Evolutionary conservation across 495 filamentous ascomycete genomes (phyloP), one percentile per base, ranked within the genome.

Genomic region (Penicillium argentinense): DNA sequence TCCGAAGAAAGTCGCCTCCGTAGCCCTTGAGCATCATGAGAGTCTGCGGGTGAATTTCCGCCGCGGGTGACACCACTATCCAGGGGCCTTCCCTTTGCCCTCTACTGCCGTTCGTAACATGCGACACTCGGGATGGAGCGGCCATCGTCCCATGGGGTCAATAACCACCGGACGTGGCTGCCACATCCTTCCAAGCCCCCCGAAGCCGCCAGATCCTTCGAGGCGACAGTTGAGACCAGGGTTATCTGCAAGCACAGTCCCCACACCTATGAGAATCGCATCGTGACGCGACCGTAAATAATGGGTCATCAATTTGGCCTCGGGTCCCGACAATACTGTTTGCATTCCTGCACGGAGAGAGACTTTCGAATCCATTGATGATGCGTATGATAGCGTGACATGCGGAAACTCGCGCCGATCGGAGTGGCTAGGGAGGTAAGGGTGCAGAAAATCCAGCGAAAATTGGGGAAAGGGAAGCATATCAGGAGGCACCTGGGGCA

Each of bases 261-360:
- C 85, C 6, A 87, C 85, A 8, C 91, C 91, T 17, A 97, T 73
- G 9, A 92, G 72, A 43, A 97, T 95, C 11, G 88, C 89, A 50
- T 88, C 82, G 66, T 97, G 91, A 9, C 76, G 77, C 5, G 82
- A 81, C 44, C 91, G 86, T 13, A 97, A 77, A 63, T 85, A 89
- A 63, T 97, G 91, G 1, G 91, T 96, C 85, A 97, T 89, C 40
- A 86, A 76, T 63, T 96, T 96, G 11, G 89, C 84, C 53, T 83
- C 74, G 1, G 83, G 80, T 19, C 91, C 89, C 5, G 91, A 96
- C 4, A 96, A 79, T 0, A 77, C 68, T 2, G 91, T 96, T 51
- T 84, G 87, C 48, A 79, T 74, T 12, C 89, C 89, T 0, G 88
- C 87, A 0, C 80, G 72, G 11, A 92, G 75, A 8, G 89, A 80